Evolutionary conservation across 2,329 filamentous ascomycete genomes (phyloP), one percentile per base, ranked within the genome.

Genomic region (Aureobasidium sp.): DNA sequence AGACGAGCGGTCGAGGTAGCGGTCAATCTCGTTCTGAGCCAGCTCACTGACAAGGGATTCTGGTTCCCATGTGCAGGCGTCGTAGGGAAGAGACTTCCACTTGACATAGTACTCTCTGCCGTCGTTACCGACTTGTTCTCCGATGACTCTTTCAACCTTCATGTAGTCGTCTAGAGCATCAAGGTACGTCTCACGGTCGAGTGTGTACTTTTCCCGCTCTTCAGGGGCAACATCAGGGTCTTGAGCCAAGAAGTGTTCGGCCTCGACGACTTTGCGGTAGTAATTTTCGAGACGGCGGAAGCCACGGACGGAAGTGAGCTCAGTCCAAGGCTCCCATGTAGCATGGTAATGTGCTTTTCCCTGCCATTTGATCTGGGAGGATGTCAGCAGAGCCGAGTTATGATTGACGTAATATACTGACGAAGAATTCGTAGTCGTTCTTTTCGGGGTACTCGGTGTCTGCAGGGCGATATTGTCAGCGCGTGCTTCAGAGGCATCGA

Each of bases 261-360:
- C 85, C 66, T 88, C 83, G 57, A 97, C 85, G 44, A 88, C 80
- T 73, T 92, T 95, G 68, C 87, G 86, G 75, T 90, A 92, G 77
- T 97, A 99, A 73, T 99, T 99, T 71, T 97, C 94, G 8, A 99
- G 82, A 63, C 92, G 91, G 53, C 92, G 89, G 67, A 88, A 87
- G 64, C 94, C 93, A 65, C 90, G 90, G 71, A 87, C 88, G n/a
- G 86, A 83, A 27, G 85, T 81, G 31, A 97, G 83, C 22, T 80
- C 83, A 61, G 90, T 86, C 63, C 87, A 87, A 0, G 86, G 87
- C 74, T 97, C 92, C 93, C 94, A 99, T 0, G 91, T 96, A 62
- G 95, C 90, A 77, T 99, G 94, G 68, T 96, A 87, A 72, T 99
- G 91, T 12, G 94, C 96, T 75, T 91, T 90, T 67, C 88, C 90